phyloP scores from a whole-genome alignment of 108 stramenopile genomes.

The Mediolabrus comicus region DNA sequence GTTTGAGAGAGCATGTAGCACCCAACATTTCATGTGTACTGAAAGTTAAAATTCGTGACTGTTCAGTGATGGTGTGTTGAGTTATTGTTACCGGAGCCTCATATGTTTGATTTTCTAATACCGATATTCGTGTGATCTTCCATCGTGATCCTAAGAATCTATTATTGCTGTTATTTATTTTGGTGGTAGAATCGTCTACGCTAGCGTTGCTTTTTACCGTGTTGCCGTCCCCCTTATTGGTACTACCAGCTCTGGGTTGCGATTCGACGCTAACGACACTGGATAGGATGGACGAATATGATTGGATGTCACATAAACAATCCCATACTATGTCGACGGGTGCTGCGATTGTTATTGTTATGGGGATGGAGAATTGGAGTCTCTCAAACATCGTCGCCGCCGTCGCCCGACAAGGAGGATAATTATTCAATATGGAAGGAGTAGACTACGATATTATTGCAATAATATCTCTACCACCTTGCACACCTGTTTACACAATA shows the following conservation, averaged over 20 bases:
- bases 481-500: too few species aligned
- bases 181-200: background rate
- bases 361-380: background rate
- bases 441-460: background rate
- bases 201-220: background rate
- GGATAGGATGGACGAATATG: background rate
- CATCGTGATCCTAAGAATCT: background rate
- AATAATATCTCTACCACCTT: too few species aligned
- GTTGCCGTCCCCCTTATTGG: background rate
- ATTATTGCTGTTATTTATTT: background rate
- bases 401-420: too few species aligned
- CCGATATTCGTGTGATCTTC: constrained; percentile 2
- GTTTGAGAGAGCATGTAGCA: background rate
- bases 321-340: background rate
- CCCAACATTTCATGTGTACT: constrained; percentile 5
- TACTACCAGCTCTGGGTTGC: background rate
- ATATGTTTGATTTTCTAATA: constrained; percentile 6
- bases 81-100: background rate
- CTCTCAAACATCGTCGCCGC: background rate
- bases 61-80: background rate
- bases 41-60: background rate
- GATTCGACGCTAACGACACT: background rate
- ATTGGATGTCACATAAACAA: background rate
- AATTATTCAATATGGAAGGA: too few species aligned
- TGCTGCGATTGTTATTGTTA: background rate